Evolutionary conservation across 176 grass and related monocot species (phyloP).

Genomic region (Aegilops bicornis): DNA sequence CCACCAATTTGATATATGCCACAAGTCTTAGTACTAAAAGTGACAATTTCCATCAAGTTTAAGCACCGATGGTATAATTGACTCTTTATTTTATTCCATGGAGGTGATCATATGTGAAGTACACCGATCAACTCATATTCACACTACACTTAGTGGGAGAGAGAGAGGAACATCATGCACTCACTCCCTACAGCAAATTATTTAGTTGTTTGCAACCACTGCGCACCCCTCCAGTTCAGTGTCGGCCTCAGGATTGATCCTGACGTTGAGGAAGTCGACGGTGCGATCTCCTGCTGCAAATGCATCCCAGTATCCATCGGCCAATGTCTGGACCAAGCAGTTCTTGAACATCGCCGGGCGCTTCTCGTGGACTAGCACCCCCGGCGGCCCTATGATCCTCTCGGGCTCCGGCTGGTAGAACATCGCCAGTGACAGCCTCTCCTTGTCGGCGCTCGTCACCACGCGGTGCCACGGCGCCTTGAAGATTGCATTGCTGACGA

Average conservation of each 20-base stretch:
- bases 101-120: too few species aligned
- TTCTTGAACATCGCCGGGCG: constrained; percentile 29
- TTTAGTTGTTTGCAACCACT: too few species aligned
- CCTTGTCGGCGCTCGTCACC: background rate
- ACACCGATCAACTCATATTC: too few species aligned
- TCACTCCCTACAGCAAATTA: too few species aligned
- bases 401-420: constrained; percentile 50
- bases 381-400: background rate
- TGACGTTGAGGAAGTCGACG: constrained; percentile 36
- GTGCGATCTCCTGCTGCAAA: constrained; percentile 31
- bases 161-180: too few species aligned
- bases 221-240: too few species aligned
- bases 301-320: constrained; percentile 24
- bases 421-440: constrained; percentile 41
- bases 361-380: constrained; percentile 24
- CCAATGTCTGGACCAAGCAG: constrained; percentile 29
- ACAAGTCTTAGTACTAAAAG: too few species aligned
- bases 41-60: too few species aligned
- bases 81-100: too few species aligned
- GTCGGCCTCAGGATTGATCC: background rate
- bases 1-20: too few species aligned
- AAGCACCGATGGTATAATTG: too few species aligned
- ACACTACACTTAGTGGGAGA: too few species aligned
- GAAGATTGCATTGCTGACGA: constrained; percentile 45
- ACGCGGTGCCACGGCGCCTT: constrained; percentile 42